These are phyloP conservation scores for Aspergillus aculeatinus DNA, from an alignment of 2,329 filamentous ascomycete species.

Conservation along the genomic window DNA sequence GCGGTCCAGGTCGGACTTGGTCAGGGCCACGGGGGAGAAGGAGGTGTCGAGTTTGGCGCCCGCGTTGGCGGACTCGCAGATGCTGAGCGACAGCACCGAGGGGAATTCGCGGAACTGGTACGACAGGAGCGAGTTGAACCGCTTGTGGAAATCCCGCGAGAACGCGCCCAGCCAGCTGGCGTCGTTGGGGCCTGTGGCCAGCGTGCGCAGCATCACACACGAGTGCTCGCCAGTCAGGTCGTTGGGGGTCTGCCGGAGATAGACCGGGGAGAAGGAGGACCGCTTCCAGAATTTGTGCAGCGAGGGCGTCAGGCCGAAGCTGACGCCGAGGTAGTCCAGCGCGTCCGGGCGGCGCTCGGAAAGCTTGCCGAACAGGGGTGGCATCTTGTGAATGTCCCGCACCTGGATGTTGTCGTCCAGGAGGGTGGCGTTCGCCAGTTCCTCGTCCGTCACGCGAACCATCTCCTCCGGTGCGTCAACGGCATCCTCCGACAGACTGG, in stretches of 20 bases:
- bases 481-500: conserved; percentile 73
- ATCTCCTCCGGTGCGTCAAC: conserved; percentile 57
- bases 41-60: conserved; percentile 67
- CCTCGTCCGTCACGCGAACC: conserved; percentile 75
- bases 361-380: conserved; percentile 85
- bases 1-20: conserved; percentile 72
- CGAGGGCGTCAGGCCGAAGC: conserved; percentile 81
- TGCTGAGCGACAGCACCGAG: conserved; percentile 74
- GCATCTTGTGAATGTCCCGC: conserved; percentile 86
- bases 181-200: conserved; percentile 63
- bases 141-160: conserved; percentile 85
- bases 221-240: conserved; percentile 97
- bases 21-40: conserved; percentile 57
- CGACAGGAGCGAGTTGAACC: conserved; percentile 86
- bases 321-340: conserved; percentile 93
- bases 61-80: conserved; percentile 78
- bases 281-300: conserved; percentile 98
- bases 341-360: conserved; percentile 75
- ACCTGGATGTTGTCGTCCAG: conserved; percentile 86
- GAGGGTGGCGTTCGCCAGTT: conserved; percentile 72
- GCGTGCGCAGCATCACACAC: conserved; percentile 89
- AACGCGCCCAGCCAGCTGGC: conserved; percentile 86
- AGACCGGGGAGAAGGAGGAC: conserved; percentile 80
- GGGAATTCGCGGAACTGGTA: conserved; percentile 89
- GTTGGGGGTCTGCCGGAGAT: conserved; percentile 91